These are phyloP conservation scores for Plasmodium sp. DNA, from an alignment of 169 alveolate genomes.

Conservation along the genomic window DNA sequence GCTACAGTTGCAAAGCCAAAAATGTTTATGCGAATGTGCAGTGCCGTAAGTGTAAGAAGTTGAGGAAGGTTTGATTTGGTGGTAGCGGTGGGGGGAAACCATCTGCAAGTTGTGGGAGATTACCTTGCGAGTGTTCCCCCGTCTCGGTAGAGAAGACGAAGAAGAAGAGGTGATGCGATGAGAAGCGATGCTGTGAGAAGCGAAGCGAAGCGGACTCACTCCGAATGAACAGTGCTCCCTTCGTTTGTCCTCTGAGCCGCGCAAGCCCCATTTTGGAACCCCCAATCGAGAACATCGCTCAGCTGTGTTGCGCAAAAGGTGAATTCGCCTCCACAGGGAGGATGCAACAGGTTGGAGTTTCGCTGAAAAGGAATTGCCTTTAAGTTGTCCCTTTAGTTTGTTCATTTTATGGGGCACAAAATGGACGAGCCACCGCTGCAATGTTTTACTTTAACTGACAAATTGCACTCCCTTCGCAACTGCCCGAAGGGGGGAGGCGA, in stretches of 20 bases:
- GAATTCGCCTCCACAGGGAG: neutral
- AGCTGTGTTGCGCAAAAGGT: neutral
- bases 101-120: neutral
- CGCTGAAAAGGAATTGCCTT: neutral
- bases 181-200: neutral
- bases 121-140: neutral
- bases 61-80: slow-evolving; percentile 4
- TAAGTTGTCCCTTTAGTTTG: neutral
- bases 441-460: too few relatives aligned
- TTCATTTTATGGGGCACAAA: neutral
- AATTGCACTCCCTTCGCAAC: too few relatives aligned
- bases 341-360: neutral
- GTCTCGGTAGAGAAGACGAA: neutral
- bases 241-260: neutral
- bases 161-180: neutral
- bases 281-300: neutral
- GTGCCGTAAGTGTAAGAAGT: slow-evolving; percentile 50
- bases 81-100: neutral
- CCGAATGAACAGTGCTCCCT: neutral
- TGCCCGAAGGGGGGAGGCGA: too few relatives aligned
- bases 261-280: neutral
- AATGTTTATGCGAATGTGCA: slow-evolving; percentile 50
- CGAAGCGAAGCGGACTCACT: neutral
- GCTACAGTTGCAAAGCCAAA: slow-evolving; percentile 60
- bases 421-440: too few relatives aligned